Evolutionary conservation across 129 eudicot genomes (phyloP).

Genomic region (Flaveria ramosissima): DNA sequence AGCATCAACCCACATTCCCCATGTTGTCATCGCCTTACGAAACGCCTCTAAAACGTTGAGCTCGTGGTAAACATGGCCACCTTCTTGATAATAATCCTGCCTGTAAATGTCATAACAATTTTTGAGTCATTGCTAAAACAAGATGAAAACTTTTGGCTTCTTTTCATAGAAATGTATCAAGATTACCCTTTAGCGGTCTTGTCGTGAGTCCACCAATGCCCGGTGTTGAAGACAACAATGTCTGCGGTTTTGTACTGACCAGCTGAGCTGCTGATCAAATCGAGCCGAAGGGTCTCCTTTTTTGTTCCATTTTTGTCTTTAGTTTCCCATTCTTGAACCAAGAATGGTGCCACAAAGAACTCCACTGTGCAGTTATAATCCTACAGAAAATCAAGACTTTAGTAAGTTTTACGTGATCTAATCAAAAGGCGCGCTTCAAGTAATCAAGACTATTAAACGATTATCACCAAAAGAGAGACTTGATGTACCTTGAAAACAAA

Average conservation of each 20-base stretch:
- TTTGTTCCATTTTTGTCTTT: slow-evolving; percentile 45
- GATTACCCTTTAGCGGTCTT: slow-evolving; percentile 62
- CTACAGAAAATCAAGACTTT: slow-evolving; percentile 18
- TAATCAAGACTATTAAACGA: not conserved
- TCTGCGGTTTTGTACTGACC: slow-evolving; percentile 57
- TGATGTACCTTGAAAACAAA: slow-evolving; percentile 64
- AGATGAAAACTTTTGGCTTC: not conserved
- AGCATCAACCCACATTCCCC: slow-evolving; percentile 93
- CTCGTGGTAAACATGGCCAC: slow-evolving; percentile 59
- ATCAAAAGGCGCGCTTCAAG: not conserved
- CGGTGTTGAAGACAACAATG: slow-evolving; percentile 57
- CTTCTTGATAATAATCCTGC: slow-evolving; percentile 69
- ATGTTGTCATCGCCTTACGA: slow-evolving; percentile 82
- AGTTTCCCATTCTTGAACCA: slow-evolving; percentile 65
- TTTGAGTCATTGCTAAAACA: not conserved
- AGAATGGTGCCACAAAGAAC: slow-evolving; percentile 58
- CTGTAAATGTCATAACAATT: slow-evolving; percentile 38
- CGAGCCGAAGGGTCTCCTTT: slow-evolving; percentile 60
- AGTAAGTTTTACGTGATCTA: not conserved
- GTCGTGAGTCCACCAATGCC: slow-evolving; percentile 78
- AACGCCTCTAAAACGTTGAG: slow-evolving; percentile 77
- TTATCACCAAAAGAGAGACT: not conserved
- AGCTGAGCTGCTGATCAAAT: slow-evolving; percentile 50
- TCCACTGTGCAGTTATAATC: slow-evolving; percentile 58
- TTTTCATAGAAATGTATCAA: not conserved